Evolutionary conservation across 169 alveolate genomes (phyloP), one percentile per base, ranked within the genome.

Genomic region (Cryptosporidium baileyi): DNA sequence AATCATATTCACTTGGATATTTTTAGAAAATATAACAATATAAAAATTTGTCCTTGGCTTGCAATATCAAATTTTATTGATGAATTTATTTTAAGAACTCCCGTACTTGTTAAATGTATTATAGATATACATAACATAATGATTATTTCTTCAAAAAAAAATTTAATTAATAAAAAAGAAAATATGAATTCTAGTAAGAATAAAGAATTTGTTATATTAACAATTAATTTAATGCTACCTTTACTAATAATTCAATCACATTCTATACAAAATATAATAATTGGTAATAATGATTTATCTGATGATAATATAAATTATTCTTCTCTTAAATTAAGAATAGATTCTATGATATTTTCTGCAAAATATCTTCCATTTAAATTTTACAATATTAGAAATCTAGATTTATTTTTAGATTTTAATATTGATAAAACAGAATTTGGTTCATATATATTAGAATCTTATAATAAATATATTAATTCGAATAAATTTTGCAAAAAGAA

Each of bases 31-130:
- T 65, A 65, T 15, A 74, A 74, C n/a, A 44, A 38, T 32, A 60
- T 74, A 45, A 74, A 74, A 24, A 57, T 74, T 38, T 74, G 85
- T 40, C 85, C 85, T 15, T 74, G 85, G 85, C 85, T 74, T 22
- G 85, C 85, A 7, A 74, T 74, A 11, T 74, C 85, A 36, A 74
- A 74, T 41, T 54, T 74, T 54, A 61, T 74, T 34, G 85, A 74
- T 41, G 85, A 74, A 28, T 74, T 74, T 57, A 44, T 74, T 8
- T 41, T 74, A n/a, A 74, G 85, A 57, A 54, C 85, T 36, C 85
- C 85, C 11, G 54, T 74, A 38, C 60, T 74, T 32, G 85, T 74
- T 1, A 74, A 74, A 4, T 74, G 85, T 19, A 57, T 74, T 7
- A 54, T 74, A 52, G 85, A 74, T 34, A 41, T 47, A 26, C 67